A percentile compares a stretch with the other conserved stretches of the same genome.
phyloP scores from a whole-genome alignment of 306 rosid genomes.

The Vicia villosa region DNA sequence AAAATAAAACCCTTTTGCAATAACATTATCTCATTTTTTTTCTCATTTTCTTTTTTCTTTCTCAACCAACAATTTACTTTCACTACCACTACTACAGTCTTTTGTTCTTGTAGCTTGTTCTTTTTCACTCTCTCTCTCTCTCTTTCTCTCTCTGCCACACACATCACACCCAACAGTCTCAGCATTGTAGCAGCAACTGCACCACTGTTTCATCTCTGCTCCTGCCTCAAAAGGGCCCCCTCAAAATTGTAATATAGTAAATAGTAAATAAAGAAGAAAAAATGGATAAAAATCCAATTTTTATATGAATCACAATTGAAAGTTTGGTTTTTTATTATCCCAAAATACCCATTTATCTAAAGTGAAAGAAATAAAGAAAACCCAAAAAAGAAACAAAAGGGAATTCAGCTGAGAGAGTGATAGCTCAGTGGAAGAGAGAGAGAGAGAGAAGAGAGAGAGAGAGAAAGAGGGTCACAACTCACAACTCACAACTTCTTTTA shows the following conservation, averaged over 20 bases:
- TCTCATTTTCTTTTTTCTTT: too few relatives aligned
- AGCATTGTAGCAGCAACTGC: slow-evolving; percentile 69
- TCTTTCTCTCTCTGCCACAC: slow-evolving; percentile 71
- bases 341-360: slow-evolving; percentile 39
- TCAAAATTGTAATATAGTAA: not conserved
- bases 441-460: slow-evolving; percentile 25
- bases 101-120: slow-evolving; percentile 26
- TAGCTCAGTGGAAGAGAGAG: slow-evolving; percentile 39
- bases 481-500: slow-evolving; percentile 61
- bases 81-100: slow-evolving; percentile 43
- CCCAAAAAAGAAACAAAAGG: slow-evolving; percentile 45
- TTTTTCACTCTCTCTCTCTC: not conserved
- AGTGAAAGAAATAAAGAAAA: slow-evolving; percentile 35
- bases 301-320: slow-evolving; percentile 38
- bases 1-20: slow-evolving; percentile 45
- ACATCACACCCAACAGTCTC: slow-evolving; percentile 85
- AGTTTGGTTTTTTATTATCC: slow-evolving; percentile 62
- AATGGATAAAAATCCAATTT: slow-evolving; percentile 32
- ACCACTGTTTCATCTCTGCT: slow-evolving; percentile 55
- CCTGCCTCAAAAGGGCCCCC: slow-evolving; percentile 39
- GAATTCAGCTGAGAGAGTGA: slow-evolving; percentile 43
- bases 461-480: slow-evolving; percentile 31
- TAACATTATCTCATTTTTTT: slow-evolving; percentile 38
- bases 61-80: slow-evolving; percentile 43
- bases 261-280: too few relatives aligned